These are phyloP conservation scores for Pseudocercospora vitis DNA, from an alignment of 2,329 filamentous ascomycete genomes.

Conservation along the genomic window DNA sequence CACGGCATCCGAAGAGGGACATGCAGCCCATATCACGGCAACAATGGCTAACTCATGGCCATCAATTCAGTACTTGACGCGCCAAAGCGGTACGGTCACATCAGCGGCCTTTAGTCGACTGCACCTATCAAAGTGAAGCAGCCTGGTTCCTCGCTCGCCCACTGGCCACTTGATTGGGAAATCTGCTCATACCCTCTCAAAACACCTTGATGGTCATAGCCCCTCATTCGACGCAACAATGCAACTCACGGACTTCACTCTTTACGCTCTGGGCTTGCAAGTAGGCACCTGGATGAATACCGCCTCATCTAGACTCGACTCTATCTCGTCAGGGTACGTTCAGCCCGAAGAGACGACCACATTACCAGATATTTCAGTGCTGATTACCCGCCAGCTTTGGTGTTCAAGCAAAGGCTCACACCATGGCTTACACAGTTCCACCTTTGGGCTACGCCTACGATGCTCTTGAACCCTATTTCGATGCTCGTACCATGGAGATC, in stretches of 20 bases:
- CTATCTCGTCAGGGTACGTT: slow-evolving; percentile 27
- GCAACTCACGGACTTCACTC: slow-evolving; percentile 32
- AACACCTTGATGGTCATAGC: slow-evolving; percentile 25
- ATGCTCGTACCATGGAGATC: slow-evolving; percentile 75
- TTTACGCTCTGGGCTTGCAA: slow-evolving; percentile 26
- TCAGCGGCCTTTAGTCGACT: background rate
- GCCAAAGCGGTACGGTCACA: background rate
- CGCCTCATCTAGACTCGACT: slow-evolving; percentile 31
- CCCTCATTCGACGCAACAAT: slow-evolving; percentile 23
- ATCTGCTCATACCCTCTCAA: slow-evolving; percentile 28
- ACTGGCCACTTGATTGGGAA: slow-evolving; percentile 13
- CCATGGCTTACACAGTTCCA: slow-evolving; percentile 34
- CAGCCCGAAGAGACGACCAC: background rate
- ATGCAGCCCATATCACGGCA: background rate
- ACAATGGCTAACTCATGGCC: background rate
- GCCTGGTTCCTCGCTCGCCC: slow-evolving; percentile 1
- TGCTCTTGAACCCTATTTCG: slow-evolving; percentile 73
- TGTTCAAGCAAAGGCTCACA: slow-evolving; percentile 16
- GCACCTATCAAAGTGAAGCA: slow-evolving; percentile 6
- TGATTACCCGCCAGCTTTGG: slow-evolving; percentile 18
- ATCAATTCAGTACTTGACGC: background rate
- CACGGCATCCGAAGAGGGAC: background rate
- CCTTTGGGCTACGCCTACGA: slow-evolving; percentile 42
- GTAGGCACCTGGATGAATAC: slow-evolving; percentile 29
- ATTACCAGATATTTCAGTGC: background rate